Conservation (phyloP, 805 yeast genomes). For the Jamesozyma hellenica region DNA sequence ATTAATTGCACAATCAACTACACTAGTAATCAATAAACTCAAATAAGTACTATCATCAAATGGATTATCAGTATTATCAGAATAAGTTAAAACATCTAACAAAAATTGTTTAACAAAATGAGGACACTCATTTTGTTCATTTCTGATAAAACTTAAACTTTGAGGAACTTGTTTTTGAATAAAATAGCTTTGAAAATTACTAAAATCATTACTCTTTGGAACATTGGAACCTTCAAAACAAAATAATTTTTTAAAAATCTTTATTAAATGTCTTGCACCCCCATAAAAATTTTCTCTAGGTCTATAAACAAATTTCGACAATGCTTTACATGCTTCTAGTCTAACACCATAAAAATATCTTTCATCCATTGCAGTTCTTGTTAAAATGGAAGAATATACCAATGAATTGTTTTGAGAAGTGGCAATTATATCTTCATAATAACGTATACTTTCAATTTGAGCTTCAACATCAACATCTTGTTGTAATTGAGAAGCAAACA, state of each 20-base stretch:
- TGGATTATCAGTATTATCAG: constrained; percentile 72
- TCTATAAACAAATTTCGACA: constrained; percentile 54
- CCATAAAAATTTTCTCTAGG: constrained; percentile 19
- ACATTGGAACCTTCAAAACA: constrained; percentile 60
- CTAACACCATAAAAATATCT: constrained; percentile 86
- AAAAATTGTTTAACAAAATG: constrained; percentile 49
- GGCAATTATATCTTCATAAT: constrained; percentile 44
- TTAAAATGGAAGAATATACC: constrained; percentile 63
- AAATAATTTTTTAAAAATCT: constrained; percentile 56
- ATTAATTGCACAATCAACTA: constrained; percentile 35
- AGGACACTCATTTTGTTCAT: constrained; percentile 55
- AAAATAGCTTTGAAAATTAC: constrained; percentile 56
- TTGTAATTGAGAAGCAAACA: constrained; percentile 87
- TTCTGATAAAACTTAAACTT: constrained; percentile 50
- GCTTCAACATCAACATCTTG: constrained; percentile 97
- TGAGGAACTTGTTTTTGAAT: constrained; percentile 59
- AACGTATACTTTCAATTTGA: constrained; percentile 71
- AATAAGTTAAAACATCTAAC: constrained; percentile 64
- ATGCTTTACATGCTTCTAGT: constrained; percentile 72
- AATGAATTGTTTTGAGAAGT: constrained; percentile 42
- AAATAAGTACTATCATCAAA: constrained; percentile 67
- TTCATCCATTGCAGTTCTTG: constrained; percentile 72
- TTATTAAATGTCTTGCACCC: constrained; percentile 64
- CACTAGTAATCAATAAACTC: constrained; percentile 43
- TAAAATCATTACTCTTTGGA: constrained; percentile 76